Conservation (phyloP, 805 yeast species). For the Vanderwaltozyma tropicalis region DNA sequence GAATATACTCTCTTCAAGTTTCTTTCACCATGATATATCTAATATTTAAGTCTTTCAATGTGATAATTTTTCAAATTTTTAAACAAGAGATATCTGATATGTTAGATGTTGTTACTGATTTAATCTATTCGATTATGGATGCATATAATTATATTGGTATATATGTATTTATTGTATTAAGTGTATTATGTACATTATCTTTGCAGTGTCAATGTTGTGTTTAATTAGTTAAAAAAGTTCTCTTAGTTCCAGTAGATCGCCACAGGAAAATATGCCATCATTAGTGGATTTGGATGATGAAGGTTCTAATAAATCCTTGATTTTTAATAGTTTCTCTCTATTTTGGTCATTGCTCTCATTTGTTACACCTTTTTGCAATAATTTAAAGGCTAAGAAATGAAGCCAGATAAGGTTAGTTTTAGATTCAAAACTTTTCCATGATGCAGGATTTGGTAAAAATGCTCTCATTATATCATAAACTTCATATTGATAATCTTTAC, state of each 20-base stretch:
- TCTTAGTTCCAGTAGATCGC: conserved; percentile 2
- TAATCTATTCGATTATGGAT: too few relatives aligned
- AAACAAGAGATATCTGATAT: too few relatives aligned
- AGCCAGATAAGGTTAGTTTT: conserved; percentile 55
- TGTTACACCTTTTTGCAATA: background rate
- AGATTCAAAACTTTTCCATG: conserved; percentile 25
- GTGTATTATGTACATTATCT: too few relatives aligned
- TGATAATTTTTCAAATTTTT: too few relatives aligned
- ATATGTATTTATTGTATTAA: background rate
- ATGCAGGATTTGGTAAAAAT: conserved; percentile 13
- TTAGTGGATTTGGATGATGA: background rate
- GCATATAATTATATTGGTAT: background rate
- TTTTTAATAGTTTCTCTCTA: background rate
- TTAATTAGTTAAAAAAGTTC: background rate
- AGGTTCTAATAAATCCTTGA: background rate
- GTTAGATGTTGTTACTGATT: too few relatives aligned
- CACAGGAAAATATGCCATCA: background rate
- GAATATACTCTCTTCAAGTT: too few relatives aligned
- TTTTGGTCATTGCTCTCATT: background rate
- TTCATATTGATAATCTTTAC: conserved; percentile 52
- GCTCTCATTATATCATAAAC: conserved; percentile 48
- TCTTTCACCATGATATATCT: too few relatives aligned
- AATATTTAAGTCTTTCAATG: too few relatives aligned
- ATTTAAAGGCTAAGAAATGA: conserved; percentile 35
- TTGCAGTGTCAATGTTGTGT: background rate